Conservation (phyloP, 495 filamentous ascomycete species). For the Lasiosphaeria hispida region DNA sequence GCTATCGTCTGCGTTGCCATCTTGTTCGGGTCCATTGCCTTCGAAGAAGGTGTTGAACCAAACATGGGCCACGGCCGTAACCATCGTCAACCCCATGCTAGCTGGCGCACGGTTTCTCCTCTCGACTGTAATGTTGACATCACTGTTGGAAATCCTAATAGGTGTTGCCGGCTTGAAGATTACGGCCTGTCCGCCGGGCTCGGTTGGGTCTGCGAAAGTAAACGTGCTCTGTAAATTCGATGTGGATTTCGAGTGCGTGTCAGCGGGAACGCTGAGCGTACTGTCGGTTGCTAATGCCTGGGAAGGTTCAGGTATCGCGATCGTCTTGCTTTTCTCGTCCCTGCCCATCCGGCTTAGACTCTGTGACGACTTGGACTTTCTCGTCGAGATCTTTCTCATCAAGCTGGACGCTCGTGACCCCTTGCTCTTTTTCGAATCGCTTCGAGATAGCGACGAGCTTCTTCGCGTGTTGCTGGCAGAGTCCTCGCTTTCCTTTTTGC, state of each 20-base stretch:
- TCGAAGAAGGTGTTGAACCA: slow-evolving; percentile 98
- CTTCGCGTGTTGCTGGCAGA: background rate
- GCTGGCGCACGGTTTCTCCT: slow-evolving; percentile 66
- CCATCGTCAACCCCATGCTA: slow-evolving; percentile 78
- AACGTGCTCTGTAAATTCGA: slow-evolving; percentile 18
- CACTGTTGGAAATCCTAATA: slow-evolving; percentile 70
- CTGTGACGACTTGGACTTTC: slow-evolving; percentile 14
- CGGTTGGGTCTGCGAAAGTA: slow-evolving; percentile 29
- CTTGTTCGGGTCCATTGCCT: slow-evolving; percentile 65
- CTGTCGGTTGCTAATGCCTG: background rate
- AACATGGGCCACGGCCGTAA: slow-evolving; percentile 87
- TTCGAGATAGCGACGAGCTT: slow-evolving; percentile 12
- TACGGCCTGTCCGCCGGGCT: slow-evolving; percentile 59
- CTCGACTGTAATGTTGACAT: slow-evolving; percentile 88
- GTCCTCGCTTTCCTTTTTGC: slow-evolving; percentile 1
- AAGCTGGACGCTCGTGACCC: slow-evolving; percentile 16
- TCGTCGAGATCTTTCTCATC: slow-evolving; percentile 25
- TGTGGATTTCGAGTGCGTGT: slow-evolving; percentile 20
- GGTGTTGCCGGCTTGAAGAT: slow-evolving; percentile 66
- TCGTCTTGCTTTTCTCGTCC: slow-evolving; percentile 27
- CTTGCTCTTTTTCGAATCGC: slow-evolving; percentile 22
- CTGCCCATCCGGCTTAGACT: slow-evolving; percentile 15
- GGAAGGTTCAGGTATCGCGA: slow-evolving; percentile 19
- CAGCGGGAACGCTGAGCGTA: background rate
- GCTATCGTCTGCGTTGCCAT: slow-evolving; percentile 44